Base-by-base conservation (phyloP, 768 basidiomycete species). In the Leccinum boreale region DNA sequence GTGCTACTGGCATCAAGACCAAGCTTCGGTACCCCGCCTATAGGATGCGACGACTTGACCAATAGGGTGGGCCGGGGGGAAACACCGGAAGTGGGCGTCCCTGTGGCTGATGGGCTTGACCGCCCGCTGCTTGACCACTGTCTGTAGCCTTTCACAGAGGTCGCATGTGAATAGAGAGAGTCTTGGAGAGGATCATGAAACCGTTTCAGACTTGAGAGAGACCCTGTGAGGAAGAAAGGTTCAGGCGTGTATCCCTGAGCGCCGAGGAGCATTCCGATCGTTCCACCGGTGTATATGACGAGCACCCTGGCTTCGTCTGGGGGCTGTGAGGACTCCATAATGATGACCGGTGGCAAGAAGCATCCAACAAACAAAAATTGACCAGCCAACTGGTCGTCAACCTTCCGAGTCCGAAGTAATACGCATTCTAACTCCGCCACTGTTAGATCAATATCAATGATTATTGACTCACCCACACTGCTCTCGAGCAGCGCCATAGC, bases 111-210 rank as follows among this genome's bases (percentile, higher is more conserved):
- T 2, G 84, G 81, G 58, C 75, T 86, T 35, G 82, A 81, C 62
- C 82, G 79, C 8, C 85, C 88, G 60, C 81, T 85, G 53, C 65
- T 78, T 61, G 81, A 86, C 89, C 94, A 95, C 56, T 85, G 78
- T 57, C 89, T 78, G 68, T 87, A 96, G 5, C 89, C 86, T 67
- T 88, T 84, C 8, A 94, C 87, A 21, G 92, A 89, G 7, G 78
- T 76, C 0, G 91, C 83, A 63, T 92, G 83, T 1, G 91, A 92
- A 66, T 92, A 94, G 23, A 96, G 74, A 1, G 93, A 94, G 58
- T 92, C 87, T 69, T 90, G 88, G 23, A 86, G 74, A 4, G 94
- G 95, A 63, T 98, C 95, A 72, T 98, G 92, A 66, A 98, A 98
- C 12, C 95, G 85, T 39, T 83, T 83, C 73, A 94, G 92, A 62